Evolutionary conservation across 176 grass and related monocot genomes (phyloP).

Genomic region (Aegilops speltoides): DNA sequence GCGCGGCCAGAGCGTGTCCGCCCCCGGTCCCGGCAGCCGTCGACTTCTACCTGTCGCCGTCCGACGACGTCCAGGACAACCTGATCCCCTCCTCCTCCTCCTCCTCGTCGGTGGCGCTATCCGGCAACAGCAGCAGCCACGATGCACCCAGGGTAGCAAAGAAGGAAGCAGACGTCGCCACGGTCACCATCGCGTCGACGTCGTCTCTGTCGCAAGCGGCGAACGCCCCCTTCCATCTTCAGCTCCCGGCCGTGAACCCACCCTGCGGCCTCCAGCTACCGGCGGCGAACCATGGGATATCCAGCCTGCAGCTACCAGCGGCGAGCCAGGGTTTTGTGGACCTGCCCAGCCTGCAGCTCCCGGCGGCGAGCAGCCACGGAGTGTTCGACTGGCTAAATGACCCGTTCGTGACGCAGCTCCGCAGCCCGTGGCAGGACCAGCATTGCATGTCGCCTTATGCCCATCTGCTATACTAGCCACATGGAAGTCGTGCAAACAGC

Average conservation of each 20-base stretch:
- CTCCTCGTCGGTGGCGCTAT: background rate
- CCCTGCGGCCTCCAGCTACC: background rate
- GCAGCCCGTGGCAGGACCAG: conserved; percentile 79
- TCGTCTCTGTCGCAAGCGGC: background rate
- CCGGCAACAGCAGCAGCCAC: background rate
- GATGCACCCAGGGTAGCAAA: conserved; percentile 28
- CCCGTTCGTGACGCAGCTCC: conserved; percentile 50
- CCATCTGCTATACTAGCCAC: conserved; percentile 43
- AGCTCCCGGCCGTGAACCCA: background rate
- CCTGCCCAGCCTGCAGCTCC: background rate
- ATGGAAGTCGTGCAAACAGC: background rate
- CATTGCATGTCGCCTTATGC: conserved; percentile 53
- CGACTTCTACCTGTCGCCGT: conserved; percentile 35
- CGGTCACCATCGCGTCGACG: conserved; percentile 33
- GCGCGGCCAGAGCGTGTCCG: background rate
- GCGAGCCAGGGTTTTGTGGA: background rate
- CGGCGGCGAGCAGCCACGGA: conserved; percentile 3
- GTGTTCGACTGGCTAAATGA: conserved; percentile 68
- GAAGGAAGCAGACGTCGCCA: conserved; percentile 30
- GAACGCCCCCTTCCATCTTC: background rate
- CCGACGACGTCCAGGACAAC: conserved; percentile 46
- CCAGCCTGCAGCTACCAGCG: background rate
- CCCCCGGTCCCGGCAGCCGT: background rate
- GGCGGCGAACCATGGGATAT: background rate
- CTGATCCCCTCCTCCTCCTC: background rate